phyloP scores from a whole-genome alignment of 768 basidiomycete species.

The Inosperma sp. region DNA sequence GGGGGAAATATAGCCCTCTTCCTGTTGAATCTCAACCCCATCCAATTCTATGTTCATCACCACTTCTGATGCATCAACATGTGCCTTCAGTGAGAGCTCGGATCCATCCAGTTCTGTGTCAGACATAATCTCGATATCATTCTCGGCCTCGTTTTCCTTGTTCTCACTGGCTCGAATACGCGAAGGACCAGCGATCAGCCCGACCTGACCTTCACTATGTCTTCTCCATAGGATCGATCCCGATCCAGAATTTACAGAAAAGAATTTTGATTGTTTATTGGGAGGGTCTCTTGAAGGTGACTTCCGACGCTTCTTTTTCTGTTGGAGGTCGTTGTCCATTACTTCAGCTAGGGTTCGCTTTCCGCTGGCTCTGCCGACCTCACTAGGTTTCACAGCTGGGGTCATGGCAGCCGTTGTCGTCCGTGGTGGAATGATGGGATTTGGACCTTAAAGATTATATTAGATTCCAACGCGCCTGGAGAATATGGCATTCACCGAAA shows the following conservation, averaged over 20 bases:
- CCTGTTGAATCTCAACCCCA: slow-evolving; percentile 50
- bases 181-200: slow-evolving; percentile 31
- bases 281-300: slow-evolving; percentile 19
- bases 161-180: slow-evolving; percentile 24
- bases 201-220: slow-evolving; percentile 16
- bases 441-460: slow-evolving; percentile 33
- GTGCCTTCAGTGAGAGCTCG: slow-evolving; percentile 34
- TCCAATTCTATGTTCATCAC: slow-evolving; percentile 36
- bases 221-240: slow-evolving; percentile 16
- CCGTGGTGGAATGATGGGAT: slow-evolving; percentile 36
- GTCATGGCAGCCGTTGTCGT: slow-evolving; percentile 12
- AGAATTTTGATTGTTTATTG: slow-evolving; percentile 36
- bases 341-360: slow-evolving; percentile 70
- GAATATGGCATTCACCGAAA: slow-evolving; percentile 46
- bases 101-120: slow-evolving; percentile 25
- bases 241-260: slow-evolving; percentile 16
- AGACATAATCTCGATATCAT: slow-evolving; percentile 23
- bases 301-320: slow-evolving; percentile 40
- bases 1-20: slow-evolving; percentile 83
- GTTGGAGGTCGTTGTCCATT: slow-evolving; percentile 58
- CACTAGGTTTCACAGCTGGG: slow-evolving; percentile 18
- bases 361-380: slow-evolving; percentile 59
- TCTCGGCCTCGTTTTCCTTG: slow-evolving; percentile 43
- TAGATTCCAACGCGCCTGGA: not conserved
- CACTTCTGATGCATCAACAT: slow-evolving; percentile 34